Base-by-base conservation (phyloP, 371 early-diverging fungal species). In the Rhizopus stolonifer region DNA sequence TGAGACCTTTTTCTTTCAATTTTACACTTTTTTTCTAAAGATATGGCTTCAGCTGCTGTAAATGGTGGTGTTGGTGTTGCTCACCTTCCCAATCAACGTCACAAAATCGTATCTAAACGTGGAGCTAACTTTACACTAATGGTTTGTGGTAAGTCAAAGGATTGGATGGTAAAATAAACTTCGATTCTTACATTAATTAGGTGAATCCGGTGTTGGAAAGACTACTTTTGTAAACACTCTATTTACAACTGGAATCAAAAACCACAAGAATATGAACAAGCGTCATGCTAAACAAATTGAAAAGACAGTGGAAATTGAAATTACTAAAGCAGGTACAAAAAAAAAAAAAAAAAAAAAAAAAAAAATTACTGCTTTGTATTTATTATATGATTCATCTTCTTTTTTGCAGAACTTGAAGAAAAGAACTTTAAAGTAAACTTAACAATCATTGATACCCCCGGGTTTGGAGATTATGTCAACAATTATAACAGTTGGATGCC, bases 51-150 rank as follows among this genome's bases (percentile, higher is more conserved):
- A 42, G 42, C 21, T 42, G 13, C 42, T 42, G 15, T 42, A 8
- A 42, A 42, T 21, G 42, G 42, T 13, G 42, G 42, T 10, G 42
- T 42, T 10, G 42, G 42, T 42, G 21, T 42, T 19, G 98, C 98
- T 23, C 95, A 95, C 67, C 89, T 96, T 21, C 86, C 96, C 29
- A 93, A 97, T 65, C 98, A 98, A 78, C 81, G 88, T 50, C 97
- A 97, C 74, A 90, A 90, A 77, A 95, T 94, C 73, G 92, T 92
- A 46, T 90, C 92, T 58, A 89, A 94, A 64, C 88, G 87, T 60
- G 97, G 96, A 25, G 85, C 93, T 33, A 84, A 90, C 80, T 97
- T 95, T 67, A 96, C 96, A 34, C 60, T 99, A 57, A 94, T 97
- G 92, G 95, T 96, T 14, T 95, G 95, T 51, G 99, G 98, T 88